Evolutionary conservation across 1,284 basidiomycete species (phyloP), one percentile per base, ranked within the genome.

Genomic region (Pascua guehoae): DNA sequence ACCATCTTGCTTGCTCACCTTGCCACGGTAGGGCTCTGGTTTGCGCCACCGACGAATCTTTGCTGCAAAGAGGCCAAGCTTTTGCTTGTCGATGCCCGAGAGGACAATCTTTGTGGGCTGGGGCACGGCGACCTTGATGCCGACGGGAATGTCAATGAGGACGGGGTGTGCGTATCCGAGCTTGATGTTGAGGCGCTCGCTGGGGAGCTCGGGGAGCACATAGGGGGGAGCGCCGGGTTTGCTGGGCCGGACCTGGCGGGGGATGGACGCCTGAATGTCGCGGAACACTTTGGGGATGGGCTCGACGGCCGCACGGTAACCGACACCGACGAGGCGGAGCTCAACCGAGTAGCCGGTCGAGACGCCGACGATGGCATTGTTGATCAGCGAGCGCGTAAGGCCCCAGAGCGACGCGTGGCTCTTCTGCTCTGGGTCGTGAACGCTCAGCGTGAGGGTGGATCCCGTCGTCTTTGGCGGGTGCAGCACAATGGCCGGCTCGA

Each of bases 11-110:
- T 46, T n/a, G 78, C 86, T 57, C 70, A 91, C 91, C 83, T 96
- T 94, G 68, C 92, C 93, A 79, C 98, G 93, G 80, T 98, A 98
- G 17, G 94, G 94, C 74, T 98, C 96, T 14, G 95, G 95, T 67
- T 87, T 88, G 65, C 95, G 84, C 80, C 86, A 89, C 56, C 81
- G 83, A 62, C 92, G 80, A 39, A 98, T 88, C 67, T 86, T 84
- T 15, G 91, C 91, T 0, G 93, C 91, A 73, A 96, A 96, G 62
- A 90, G 79, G 0, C 92, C 93, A 43, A 98, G 75, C 57, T 83
- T 71, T 63, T 82, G 79, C 70, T 82, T 82, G 68, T 83, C 81
- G 11, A 72, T 78, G 4, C 83, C 81, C n/a, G 63, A 66, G 24
- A 84, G 68, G 5, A 79, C 64, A 58, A 84, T 81, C 43, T 76